A percentile compares a stretch with the other conserved stretches of the same genome.
These are phyloP conservation scores for Globisporangium echinulatum DNA, from an alignment of 352 stramenopile genomes.

Conservation along the genomic window DNA sequence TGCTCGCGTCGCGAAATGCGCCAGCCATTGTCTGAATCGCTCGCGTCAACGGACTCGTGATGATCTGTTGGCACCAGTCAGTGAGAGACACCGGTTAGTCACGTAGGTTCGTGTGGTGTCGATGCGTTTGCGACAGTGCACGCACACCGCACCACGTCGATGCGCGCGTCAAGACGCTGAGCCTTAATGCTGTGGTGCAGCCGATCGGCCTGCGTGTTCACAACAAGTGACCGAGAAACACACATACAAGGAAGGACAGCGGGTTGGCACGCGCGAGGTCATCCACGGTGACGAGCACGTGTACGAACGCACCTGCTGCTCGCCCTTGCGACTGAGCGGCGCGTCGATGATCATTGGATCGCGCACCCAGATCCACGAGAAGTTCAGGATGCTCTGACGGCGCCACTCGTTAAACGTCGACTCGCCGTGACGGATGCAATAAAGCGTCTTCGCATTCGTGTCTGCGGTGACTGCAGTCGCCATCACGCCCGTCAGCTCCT, in stretches of 20 bases:
- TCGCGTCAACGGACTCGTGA: conserved; percentile 77
- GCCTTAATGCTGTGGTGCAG: conserved; percentile 33
- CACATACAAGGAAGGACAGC: neutral
- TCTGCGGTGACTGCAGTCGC: neutral
- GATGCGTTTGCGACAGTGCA: neutral
- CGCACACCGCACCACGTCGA: conserved; percentile 53
- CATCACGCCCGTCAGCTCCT: neutral
- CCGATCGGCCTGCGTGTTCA: conserved; percentile 23
- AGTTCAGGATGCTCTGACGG: conserved; percentile 67
- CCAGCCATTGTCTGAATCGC: conserved; percentile 75
- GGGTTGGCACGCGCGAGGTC: neutral
- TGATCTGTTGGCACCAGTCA: conserved; percentile 33
- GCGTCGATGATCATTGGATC: conserved; percentile 84
- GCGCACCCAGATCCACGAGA: conserved; percentile 80
- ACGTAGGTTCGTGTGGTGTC: neutral
- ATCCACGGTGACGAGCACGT: too few relatives aligned
- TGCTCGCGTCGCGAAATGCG: conserved; percentile 42
- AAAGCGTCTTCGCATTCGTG: conserved; percentile 49
- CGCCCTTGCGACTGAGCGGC: conserved; percentile 62
- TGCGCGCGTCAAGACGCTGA: conserved; percentile 41
- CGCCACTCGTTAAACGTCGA: conserved; percentile 88
- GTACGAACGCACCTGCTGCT: conserved; percentile 39
- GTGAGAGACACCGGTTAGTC: neutral
- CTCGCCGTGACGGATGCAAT: conserved; percentile 85
- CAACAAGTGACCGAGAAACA: too few relatives aligned